These are phyloP conservation scores for Paecilomyces niveus DNA, from an alignment of 2,329 filamentous ascomycete genomes.

Conservation along the genomic window DNA sequence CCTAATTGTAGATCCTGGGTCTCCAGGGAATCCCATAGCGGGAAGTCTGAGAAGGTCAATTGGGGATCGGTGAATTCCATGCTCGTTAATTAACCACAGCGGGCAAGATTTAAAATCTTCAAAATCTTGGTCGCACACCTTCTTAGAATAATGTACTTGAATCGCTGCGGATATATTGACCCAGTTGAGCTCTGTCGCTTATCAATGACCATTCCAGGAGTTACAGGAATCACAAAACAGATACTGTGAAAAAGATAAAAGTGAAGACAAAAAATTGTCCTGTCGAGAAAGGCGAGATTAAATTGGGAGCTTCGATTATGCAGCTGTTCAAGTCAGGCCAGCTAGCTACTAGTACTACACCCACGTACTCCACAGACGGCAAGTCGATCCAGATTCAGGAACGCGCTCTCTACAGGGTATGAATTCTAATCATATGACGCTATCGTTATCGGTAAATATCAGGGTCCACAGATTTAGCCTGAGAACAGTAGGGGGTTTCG, in stretches of 20 bases:
- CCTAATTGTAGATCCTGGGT: background rate
- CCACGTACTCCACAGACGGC: background rate
- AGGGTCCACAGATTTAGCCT: background rate
- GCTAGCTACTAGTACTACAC: background rate
- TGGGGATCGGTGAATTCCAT: background rate
- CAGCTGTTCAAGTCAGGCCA: background rate
- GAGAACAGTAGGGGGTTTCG: background rate
- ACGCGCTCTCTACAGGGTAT: background rate
- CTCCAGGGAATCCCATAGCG: background rate
- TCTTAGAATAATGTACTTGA: too few species aligned
- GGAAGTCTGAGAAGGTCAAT: background rate
- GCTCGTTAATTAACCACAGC: background rate
- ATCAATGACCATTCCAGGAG: background rate
- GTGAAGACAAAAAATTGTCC: background rate
- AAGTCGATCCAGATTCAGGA: background rate
- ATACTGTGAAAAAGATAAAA: background rate
- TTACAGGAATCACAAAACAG: background rate
- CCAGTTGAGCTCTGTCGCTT: background rate
- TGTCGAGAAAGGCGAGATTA: background rate
- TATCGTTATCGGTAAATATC: background rate
- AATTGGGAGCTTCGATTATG: background rate
- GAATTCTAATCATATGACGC: background rate
- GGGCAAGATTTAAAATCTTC: background rate
- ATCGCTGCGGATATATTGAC: background rate
- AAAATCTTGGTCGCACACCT: background rate